Percentiles rank a stretch among this genome's conserved stretches.
Evolutionary conservation across 2,329 filamentous ascomycete species (phyloP).

Genomic region (Aspergillus sp.): DNA sequence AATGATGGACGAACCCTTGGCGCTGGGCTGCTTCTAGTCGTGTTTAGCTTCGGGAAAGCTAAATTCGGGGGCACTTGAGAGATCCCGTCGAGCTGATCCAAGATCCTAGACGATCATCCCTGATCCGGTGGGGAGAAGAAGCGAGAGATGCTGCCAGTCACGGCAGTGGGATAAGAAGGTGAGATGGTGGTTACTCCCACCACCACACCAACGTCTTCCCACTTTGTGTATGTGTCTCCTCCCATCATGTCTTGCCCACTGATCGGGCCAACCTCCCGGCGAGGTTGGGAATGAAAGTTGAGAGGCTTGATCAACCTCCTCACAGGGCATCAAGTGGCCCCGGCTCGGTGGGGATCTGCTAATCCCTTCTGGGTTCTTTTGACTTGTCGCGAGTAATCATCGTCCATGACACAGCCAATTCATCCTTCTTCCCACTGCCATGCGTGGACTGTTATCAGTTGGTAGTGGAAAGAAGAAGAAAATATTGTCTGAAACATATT

Average conservation of each 20-base stretch:
- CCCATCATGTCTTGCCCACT: not conserved
- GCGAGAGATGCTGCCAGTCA: not conserved
- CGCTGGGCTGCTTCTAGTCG: not conserved
- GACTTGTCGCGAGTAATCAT: not conserved
- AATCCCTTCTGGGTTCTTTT: slow-evolving; percentile 1
- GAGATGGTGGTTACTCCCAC: not conserved
- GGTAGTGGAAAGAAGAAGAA: no score
- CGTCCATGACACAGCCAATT: not conserved
- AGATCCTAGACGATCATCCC: slow-evolving; percentile 6
- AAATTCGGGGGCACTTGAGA: not conserved
- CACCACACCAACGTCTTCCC: not conserved
- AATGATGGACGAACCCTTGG: slow-evolving; percentile 13
- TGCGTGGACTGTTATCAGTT: not conserved
- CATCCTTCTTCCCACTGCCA: not conserved
- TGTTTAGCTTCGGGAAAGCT: slow-evolving; percentile 6
- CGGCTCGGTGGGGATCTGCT: slow-evolving; percentile 5
- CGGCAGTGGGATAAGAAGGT: not conserved
- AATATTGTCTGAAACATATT: not conserved
- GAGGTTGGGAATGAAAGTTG: not conserved
- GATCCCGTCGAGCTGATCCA: not conserved
- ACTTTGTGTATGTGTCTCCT: not conserved
- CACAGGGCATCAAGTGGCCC: slow-evolving; percentile 3
- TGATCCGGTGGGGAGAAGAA: not conserved
- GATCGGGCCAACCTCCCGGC: not conserved
- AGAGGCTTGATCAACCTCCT: not conserved